These are phyloP conservation scores for Mortierella antarctica DNA, from an alignment of 192 early-diverging fungal genomes.

Conservation along the genomic window DNA sequence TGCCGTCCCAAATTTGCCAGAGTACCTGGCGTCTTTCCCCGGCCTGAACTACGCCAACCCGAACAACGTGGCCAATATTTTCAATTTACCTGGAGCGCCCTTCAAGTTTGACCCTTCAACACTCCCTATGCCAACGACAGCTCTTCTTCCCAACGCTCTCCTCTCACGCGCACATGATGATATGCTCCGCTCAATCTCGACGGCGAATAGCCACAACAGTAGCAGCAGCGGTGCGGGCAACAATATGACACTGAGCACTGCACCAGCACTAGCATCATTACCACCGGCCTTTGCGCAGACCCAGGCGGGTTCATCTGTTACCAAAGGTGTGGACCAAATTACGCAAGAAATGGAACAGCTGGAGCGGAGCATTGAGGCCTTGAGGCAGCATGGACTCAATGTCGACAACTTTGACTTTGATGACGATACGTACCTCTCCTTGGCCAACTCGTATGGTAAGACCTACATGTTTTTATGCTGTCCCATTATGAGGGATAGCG, in stretches of 20 bases:
- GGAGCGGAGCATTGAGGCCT: constrained; percentile 33
- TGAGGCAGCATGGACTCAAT: constrained; percentile 29
- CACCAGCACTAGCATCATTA: constrained; percentile 18
- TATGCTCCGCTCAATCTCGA: constrained; percentile 29
- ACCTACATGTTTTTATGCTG: background rate
- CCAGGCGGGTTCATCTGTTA: constrained; percentile 14
- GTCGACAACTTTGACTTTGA: constrained; percentile 33
- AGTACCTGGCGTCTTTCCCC: constrained; percentile 21
- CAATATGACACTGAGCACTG: background rate
- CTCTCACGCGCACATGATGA: constrained; percentile 21
- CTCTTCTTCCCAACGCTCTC: constrained; percentile 15
- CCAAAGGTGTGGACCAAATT: constrained; percentile 38
- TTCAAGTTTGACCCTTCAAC: constrained; percentile 30
- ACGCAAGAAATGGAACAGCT: constrained; percentile 27
- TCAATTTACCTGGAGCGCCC: background rate
- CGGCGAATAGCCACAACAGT: constrained; percentile 20
- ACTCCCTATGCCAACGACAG: constrained; percentile 20
- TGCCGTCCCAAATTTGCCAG: background rate
- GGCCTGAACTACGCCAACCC: constrained; percentile 8
- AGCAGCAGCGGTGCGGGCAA: background rate
- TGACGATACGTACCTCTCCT: constrained; percentile 21
- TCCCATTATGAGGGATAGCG: background rate
- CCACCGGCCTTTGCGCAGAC: constrained; percentile 30
- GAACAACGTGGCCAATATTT: background rate
- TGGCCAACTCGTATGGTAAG: constrained; percentile 24